These are phyloP conservation scores for Epichloe sibirici DNA, from an alignment of 2,329 filamentous ascomycete species.

Conservation along the genomic window DNA sequence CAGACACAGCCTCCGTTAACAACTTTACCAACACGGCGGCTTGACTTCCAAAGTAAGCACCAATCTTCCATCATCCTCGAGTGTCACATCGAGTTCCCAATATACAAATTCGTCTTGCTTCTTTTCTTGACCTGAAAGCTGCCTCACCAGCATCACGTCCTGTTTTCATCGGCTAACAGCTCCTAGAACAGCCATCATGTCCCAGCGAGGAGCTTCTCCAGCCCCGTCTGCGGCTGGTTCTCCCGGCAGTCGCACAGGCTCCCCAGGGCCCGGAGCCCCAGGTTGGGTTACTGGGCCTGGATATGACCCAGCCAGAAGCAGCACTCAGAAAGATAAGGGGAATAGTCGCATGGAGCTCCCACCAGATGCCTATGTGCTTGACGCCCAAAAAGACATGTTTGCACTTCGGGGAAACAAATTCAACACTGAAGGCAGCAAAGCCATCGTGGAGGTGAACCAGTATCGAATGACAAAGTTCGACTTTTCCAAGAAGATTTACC, in stretches of 20 bases:
- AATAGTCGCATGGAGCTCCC: conserved; percentile 45
- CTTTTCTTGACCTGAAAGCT: not conserved
- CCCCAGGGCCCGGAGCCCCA: conserved; percentile 3
- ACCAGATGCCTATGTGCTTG: conserved; percentile 38
- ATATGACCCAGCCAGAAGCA: conserved; percentile 30
- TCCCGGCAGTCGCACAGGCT: not conserved
- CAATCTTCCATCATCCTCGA: not conserved
- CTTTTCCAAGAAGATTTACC: conserved; percentile 52
- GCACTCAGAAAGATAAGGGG: conserved; percentile 17
- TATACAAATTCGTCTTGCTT: too few relatives aligned
- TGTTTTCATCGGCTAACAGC: not conserved
- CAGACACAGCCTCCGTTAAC: not conserved
- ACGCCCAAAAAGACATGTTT: conserved; percentile 22
- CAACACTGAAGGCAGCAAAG: conserved; percentile 44
- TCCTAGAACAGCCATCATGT: conserved; percentile 14
- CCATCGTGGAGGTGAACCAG: conserved; percentile 56
- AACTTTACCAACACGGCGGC: not conserved
- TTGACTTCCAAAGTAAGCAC: not conserved
- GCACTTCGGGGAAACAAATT: conserved; percentile 27
- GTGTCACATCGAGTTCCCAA: too few relatives aligned
- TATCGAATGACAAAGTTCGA: conserved; percentile 52
- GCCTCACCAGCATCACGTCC: not conserved
- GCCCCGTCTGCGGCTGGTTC: conserved; percentile 6
- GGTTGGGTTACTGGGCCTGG: conserved; percentile 24
- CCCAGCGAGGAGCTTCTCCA: conserved; percentile 20